These are phyloP conservation scores for Sporothrix curviconia DNA, from an alignment of 2,329 filamentous ascomycete species.

Conservation along the genomic window DNA sequence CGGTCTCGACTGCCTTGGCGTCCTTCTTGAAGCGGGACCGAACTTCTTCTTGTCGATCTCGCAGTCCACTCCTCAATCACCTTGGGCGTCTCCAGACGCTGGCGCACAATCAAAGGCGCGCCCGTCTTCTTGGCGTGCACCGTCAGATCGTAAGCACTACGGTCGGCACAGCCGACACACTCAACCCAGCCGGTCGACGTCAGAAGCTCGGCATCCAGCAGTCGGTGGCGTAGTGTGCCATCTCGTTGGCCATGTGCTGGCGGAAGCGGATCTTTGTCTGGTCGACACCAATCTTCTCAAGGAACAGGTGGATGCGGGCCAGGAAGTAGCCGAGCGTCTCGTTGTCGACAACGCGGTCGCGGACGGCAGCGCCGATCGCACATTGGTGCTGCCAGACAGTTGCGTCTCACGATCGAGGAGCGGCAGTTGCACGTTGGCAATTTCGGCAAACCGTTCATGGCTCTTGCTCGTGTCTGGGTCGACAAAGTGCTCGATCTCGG, in stretches of 20 bases:
- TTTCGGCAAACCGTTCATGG: constrained; percentile 78
- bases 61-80: constrained; percentile 81
- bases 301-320: constrained; percentile 85
- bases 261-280: constrained; percentile 85
- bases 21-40: constrained; percentile 95
- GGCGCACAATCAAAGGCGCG: constrained; percentile 74
- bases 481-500: constrained; percentile 97
- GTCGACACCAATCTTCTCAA: constrained; percentile 82
- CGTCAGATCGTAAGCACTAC: constrained; percentile 87
- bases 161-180: constrained; percentile 84
- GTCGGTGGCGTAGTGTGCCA: constrained; percentile 88
- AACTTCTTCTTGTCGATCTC: constrained; percentile 94
- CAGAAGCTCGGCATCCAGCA: constrained; percentile 93
- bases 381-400: constrained; percentile 73
- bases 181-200: constrained; percentile 97
- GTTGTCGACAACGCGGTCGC: constrained; percentile 80
- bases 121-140: constrained; percentile 93
- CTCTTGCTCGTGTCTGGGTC: constrained; percentile 94
- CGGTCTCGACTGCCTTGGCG: constrained; percentile 75
- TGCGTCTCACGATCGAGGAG: constrained; percentile 82
- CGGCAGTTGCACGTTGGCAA: constrained; percentile 75
- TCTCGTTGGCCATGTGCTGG: constrained; percentile 80
- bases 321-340: constrained; percentile 98
- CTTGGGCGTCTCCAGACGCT: constrained; percentile 71
- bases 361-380: constrained; percentile 81